These are phyloP conservation scores for Albizia julibrissin DNA, from an alignment of 306 rosid species.

Conservation along the genomic window DNA sequence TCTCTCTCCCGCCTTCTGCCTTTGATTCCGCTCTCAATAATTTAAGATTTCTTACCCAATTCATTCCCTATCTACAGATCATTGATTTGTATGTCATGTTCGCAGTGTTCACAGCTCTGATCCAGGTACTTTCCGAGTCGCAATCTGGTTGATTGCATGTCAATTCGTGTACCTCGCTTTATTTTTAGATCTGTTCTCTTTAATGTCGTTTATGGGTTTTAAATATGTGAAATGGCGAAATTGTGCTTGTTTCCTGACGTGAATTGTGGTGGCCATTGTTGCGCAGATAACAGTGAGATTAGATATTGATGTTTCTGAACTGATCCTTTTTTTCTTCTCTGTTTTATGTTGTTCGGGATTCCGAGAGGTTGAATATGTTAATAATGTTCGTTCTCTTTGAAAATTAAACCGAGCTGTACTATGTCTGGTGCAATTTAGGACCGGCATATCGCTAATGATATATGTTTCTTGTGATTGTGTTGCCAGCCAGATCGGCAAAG, in stretches of 20 bases:
- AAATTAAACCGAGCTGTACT: background rate
- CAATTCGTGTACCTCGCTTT: background rate
- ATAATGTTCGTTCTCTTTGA: background rate
- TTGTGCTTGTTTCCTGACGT: background rate
- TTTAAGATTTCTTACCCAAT: constrained; percentile 24
- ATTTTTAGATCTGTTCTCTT: constrained; percentile 17
- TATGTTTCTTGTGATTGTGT: background rate
- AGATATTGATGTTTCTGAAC: background rate
- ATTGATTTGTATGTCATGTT: constrained; percentile 79
- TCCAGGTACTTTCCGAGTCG: constrained; percentile 56
- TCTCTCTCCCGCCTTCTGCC: background rate
- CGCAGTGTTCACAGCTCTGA: constrained; percentile 75
- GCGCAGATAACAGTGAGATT: background rate
- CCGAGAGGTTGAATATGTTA: background rate
- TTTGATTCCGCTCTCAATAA: background rate
- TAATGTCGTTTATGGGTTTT: background rate
- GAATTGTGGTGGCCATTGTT: background rate
- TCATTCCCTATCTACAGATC: constrained; percentile 49
- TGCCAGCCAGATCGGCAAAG: background rate
- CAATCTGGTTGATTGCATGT: background rate
- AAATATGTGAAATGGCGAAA: background rate
- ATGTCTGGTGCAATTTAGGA: background rate
- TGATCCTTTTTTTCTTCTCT: background rate
- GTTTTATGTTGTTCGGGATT: background rate
- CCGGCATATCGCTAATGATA: background rate